These are phyloP conservation scores for Lactifluus subvellereus DNA, from an alignment of 768 basidiomycete genomes.

Conservation along the genomic window DNA sequence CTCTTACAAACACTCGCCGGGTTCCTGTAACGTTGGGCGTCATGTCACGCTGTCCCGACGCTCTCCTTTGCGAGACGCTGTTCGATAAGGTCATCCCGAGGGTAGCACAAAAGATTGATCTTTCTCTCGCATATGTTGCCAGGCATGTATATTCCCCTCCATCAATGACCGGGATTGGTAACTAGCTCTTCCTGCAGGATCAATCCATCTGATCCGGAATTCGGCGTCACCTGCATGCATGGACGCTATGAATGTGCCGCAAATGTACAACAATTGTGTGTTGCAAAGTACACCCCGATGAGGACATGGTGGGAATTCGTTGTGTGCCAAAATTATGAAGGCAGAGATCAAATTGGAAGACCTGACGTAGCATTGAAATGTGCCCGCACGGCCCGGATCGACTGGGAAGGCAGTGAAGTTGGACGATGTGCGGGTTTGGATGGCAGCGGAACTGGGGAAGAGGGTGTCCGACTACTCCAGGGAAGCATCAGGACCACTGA, in stretches of 20 bases:
- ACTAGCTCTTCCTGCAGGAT: slow-evolving; percentile 36
- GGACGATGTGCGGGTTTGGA: slow-evolving; percentile 56
- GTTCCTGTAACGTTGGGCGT: slow-evolving; percentile 53
- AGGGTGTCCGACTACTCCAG: slow-evolving; percentile 60
- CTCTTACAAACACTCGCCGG: slow-evolving; percentile 29
- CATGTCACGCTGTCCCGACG: slow-evolving; percentile 77
- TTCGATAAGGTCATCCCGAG: slow-evolving; percentile 66
- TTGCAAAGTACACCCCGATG: slow-evolving; percentile 48
- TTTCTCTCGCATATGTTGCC: slow-evolving; percentile 69
- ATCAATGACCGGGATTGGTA: not conserved
- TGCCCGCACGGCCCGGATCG: slow-evolving; percentile 53
- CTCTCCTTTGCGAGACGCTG: slow-evolving; percentile 69
- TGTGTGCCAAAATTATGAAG: slow-evolving; percentile 72
- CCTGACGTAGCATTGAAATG: slow-evolving; percentile 62
- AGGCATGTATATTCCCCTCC: slow-evolving; percentile 42
- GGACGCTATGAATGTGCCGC: slow-evolving; percentile 79
- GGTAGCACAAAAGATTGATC: slow-evolving; percentile 57
- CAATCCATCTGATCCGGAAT: slow-evolving; percentile 58
- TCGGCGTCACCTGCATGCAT: slow-evolving; percentile 80
- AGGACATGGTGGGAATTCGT: slow-evolving; percentile 79
- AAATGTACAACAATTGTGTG: slow-evolving; percentile 87
- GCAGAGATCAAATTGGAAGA: slow-evolving; percentile 55
- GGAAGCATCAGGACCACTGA: slow-evolving; percentile 47
- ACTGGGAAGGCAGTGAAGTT: slow-evolving; percentile 58
- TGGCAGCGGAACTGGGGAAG: slow-evolving; percentile 54